These are phyloP conservation scores for Lindgomyces ingoldianus DNA, from an alignment of 495 filamentous ascomycete species.

Conservation along the genomic window DNA sequence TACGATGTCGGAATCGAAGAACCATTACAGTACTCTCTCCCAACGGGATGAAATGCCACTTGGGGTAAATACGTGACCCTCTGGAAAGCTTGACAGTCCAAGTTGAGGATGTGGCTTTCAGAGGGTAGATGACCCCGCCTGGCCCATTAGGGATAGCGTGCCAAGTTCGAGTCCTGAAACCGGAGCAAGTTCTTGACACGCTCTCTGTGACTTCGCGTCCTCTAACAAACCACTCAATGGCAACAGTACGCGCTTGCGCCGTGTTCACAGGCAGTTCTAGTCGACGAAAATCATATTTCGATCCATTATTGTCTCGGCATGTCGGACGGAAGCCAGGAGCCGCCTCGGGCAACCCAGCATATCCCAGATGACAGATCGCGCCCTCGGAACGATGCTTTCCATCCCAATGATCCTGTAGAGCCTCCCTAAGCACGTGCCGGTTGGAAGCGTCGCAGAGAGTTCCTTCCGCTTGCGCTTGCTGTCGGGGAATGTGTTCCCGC, in stretches of 20 bases:
- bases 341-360: background rate
- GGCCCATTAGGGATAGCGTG: background rate
- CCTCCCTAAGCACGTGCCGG: constrained; percentile 3
- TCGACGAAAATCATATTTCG: constrained; percentile 7
- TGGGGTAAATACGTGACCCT: no score
- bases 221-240: background rate
- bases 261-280: constrained; percentile 10
- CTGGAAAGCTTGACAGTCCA: no score
- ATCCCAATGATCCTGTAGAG: no score
- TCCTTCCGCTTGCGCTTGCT: background rate
- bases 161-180: background rate
- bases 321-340: background rate
- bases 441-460: constrained; percentile 5
- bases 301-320: background rate
- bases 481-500: constrained; percentile 16
- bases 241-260: constrained; percentile 23
- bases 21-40: no score
- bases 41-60: no score
- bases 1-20: no score
- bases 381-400: constrained; percentile 15
- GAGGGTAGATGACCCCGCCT: no score
- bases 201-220: constrained; percentile 7
- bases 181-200: constrained; percentile 9
- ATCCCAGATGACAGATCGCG: constrained; percentile 1
- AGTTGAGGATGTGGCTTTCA: no score